A percentile compares a stretch with the other conserved stretches of the same genome.
Evolutionary conservation across 1,284 basidiomycete genomes (phyloP).

Genomic region (Ustilago bromivora): DNA sequence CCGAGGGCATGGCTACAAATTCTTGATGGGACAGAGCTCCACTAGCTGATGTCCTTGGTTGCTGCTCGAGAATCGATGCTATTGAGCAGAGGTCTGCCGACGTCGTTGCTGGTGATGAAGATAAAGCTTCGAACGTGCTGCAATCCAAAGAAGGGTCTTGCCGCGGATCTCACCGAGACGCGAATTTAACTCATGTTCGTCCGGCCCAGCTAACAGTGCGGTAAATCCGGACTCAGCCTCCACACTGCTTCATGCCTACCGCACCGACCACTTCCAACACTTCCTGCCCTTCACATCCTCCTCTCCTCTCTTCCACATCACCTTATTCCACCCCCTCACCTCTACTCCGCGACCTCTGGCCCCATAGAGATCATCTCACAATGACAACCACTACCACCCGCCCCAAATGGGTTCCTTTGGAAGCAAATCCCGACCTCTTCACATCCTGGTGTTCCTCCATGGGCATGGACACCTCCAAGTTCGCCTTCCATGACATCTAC

Average conservation of each 20-base stretch:
- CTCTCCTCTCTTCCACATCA: background rate
- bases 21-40: background rate
- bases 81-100: background rate
- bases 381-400: constrained; percentile 15
- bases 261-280: constrained; percentile 7
- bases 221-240: background rate
- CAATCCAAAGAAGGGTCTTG: background rate
- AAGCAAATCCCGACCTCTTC: constrained; percentile 69
- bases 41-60: background rate
- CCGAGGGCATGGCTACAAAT: constrained; percentile 22
- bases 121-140: background rate
- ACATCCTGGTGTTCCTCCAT: constrained; percentile 58
- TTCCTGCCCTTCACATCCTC: background rate
- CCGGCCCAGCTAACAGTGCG: background rate
- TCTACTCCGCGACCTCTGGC: background rate
- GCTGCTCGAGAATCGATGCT: background rate
- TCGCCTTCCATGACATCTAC: constrained; percentile 72
- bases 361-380: too few relatives aligned
- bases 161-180: background rate
- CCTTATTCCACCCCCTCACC: background rate
- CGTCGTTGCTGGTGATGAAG: background rate
- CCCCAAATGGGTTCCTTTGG: constrained; percentile 67
- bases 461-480: constrained; percentile 64
- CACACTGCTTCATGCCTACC: background rate
- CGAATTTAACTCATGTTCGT: constrained; percentile 3